phyloP scores from a whole-genome alignment of 306 rosid species.

The Glycine latifolia region DNA sequence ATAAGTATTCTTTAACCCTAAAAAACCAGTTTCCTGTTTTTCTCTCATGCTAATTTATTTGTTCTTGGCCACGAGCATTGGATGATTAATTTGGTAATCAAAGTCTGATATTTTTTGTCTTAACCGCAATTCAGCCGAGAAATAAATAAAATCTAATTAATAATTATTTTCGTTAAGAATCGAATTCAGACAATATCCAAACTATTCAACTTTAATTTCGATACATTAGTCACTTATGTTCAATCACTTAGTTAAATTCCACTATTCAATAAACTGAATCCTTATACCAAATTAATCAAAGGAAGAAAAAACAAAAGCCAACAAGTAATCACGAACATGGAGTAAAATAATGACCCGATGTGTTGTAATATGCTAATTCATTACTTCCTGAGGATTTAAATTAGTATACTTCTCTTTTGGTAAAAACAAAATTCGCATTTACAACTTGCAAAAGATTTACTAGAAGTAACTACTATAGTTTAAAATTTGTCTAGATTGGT shows the following conservation, averaged over 20 bases:
- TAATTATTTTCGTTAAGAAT: too few relatives aligned
- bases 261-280: background rate
- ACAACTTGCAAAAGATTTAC: conserved; percentile 34
- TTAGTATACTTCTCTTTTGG: conserved; percentile 27
- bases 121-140: too few relatives aligned
- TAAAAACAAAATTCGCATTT: conserved; percentile 20
- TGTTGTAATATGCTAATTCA: conserved; percentile 19
- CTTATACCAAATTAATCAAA: background rate
- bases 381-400: conserved; percentile 16
- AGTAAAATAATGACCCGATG: background rate
- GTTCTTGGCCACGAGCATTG: background rate
- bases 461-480: background rate
- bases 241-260: too few relatives aligned
- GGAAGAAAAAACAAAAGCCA: background rate
- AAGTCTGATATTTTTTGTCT: background rate
- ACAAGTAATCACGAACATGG: background rate
- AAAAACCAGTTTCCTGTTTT: background rate
- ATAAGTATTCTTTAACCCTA: background rate
- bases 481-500: conserved; percentile 10
- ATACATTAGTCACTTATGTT: too few relatives aligned
- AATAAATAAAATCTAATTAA: too few relatives aligned
- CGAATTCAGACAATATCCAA: too few relatives aligned
- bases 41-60: background rate
- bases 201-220: too few relatives aligned
- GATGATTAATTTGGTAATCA: background rate